A percentile compares a stretch with the other conserved stretches of the same genome.
phyloP scores from a whole-genome alignment of 495 filamentous ascomycete species.

The Cercophora newfieldiana region DNA sequence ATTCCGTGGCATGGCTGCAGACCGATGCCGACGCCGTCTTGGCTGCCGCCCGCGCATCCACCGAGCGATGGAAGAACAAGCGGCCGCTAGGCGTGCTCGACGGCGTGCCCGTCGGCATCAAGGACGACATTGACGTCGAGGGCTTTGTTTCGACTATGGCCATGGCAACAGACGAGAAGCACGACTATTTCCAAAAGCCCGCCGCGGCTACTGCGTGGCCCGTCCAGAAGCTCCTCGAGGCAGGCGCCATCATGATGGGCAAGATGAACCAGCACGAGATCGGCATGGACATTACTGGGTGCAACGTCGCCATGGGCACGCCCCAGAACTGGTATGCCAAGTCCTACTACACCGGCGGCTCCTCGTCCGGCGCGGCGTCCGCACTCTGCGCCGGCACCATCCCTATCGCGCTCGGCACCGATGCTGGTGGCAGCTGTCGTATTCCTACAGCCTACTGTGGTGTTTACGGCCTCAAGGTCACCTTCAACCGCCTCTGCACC shows the following conservation, averaged over 20 bases:
- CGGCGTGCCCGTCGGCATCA: conserved; percentile 83
- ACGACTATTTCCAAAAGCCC: conserved; percentile 37
- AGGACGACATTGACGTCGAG: conserved; percentile 77
- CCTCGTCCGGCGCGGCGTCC: conserved; percentile 82
- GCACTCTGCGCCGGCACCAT: conserved; percentile 73
- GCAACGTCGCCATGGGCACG: conserved; percentile 61
- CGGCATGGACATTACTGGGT: conserved; percentile 53
- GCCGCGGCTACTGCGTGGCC: conserved; percentile 60
- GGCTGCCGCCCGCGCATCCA: conserved; percentile 68
- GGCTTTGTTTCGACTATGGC: conserved; percentile 70
- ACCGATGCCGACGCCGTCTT: conserved; percentile 61
- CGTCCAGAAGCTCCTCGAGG: conserved; percentile 70
- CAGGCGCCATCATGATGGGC: conserved; percentile 78
- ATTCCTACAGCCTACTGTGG: conserved; percentile 84
- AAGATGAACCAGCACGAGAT: conserved; percentile 93
- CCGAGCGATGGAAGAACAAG: conserved; percentile 65
- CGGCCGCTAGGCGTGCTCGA: conserved; percentile 68
- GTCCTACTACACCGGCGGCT: conserved; percentile 83
- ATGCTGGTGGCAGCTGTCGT: conserved; percentile 81
- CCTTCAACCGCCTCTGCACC: conserved; percentile 65
- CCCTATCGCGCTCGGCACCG: conserved; percentile 79
- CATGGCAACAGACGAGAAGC: conserved; percentile 38
- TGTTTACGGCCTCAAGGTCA: conserved; percentile 84
- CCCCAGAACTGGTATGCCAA: conserved; percentile 81
- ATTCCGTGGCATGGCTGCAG: conserved; percentile 66